Evolutionary conservation across 1,284 basidiomycete genomes (phyloP).

Genomic region (Afroboletus lepidellus): DNA sequence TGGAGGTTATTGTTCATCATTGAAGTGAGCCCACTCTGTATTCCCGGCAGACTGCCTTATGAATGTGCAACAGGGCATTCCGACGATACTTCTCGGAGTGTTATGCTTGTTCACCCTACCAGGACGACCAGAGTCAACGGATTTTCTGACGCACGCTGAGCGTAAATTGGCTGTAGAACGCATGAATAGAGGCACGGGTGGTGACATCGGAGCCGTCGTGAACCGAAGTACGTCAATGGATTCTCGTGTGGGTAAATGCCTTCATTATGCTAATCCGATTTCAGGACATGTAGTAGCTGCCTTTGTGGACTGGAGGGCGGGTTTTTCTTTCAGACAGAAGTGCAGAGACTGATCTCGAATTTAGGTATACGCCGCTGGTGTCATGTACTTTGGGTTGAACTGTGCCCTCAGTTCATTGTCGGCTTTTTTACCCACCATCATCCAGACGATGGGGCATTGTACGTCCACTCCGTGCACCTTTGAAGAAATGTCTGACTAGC

Average conservation of each 20-base stretch:
- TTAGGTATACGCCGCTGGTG: slow-evolving; percentile 60
- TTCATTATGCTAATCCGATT: not conserved
- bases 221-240: slow-evolving; percentile 51
- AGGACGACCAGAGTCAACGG: slow-evolving; percentile 73
- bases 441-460: slow-evolving; percentile 68
- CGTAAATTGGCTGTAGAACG: slow-evolving; percentile 71
- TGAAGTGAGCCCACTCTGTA: slow-evolving; percentile 45
- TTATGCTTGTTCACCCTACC: slow-evolving; percentile 68
- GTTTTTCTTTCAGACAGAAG: slow-evolving; percentile 17
- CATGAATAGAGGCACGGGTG: slow-evolving; percentile 67
- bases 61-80: slow-evolving; percentile 48
- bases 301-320: slow-evolving; percentile 70
- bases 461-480: slow-evolving; percentile 10
- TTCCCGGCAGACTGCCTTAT: not conserved
- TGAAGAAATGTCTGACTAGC: not conserved
- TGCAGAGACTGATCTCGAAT: slow-evolving; percentile 1
- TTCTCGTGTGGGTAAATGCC: not conserved
- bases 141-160: slow-evolving; percentile 69
- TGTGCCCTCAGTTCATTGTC: slow-evolving; percentile 75
- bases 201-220: slow-evolving; percentile 66
- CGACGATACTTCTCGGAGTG: slow-evolving; percentile 67
- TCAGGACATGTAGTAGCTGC: slow-evolving; percentile 62
- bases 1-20: slow-evolving; percentile 78
- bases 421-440: slow-evolving; percentile 84
- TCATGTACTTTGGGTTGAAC: slow-evolving; percentile 81